Evolutionary conservation across 805 yeast species (phyloP).

Genomic region (Saturnispora zaruensis): DNA sequence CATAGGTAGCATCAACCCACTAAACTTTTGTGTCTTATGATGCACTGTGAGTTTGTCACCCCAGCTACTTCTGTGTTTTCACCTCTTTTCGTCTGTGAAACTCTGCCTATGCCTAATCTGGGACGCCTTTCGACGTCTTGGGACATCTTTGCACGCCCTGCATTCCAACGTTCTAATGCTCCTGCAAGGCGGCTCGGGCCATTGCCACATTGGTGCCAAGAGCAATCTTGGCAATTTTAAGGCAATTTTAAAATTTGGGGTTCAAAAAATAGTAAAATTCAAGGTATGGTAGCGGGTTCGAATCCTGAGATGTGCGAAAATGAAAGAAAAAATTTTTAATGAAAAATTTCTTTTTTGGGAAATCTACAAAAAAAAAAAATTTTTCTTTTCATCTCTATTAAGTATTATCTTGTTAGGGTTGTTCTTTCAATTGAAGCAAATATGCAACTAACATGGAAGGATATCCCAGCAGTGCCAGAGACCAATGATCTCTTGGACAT

Average conservation of each 20-base stretch:
- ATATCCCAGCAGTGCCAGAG: constrained; percentile 90
- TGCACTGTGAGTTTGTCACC: no score
- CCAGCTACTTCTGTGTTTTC: background rate
- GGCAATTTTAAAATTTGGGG: background rate
- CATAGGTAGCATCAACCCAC: background rate
- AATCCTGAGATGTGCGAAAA: background rate
- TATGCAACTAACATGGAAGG: constrained; percentile 98
- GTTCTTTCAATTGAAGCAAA: constrained; percentile 10
- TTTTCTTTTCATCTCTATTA: background rate
- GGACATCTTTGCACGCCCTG: background rate
- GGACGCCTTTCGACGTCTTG: background rate
- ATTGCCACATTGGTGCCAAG: background rate
- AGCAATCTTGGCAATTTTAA: background rate
- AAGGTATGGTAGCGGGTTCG: background rate
- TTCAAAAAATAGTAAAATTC: no score
- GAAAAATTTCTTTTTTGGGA: constrained; percentile 1
- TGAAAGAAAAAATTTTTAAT: background rate
- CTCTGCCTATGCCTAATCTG: background rate
- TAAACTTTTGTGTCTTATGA: no score
- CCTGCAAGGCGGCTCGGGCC: background rate
- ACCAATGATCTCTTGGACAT: constrained; percentile 92
- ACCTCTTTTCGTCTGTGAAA: background rate
- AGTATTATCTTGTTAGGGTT: background rate
- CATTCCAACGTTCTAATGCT: background rate
- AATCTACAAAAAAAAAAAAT: constrained; percentile 2